A percentile compares a stretch with the other conserved stretches of the same genome.
These are phyloP conservation scores for Dictyostelium brefeldianum DNA, from an alignment of 78 protist species.

Conservation along the genomic window DNA sequence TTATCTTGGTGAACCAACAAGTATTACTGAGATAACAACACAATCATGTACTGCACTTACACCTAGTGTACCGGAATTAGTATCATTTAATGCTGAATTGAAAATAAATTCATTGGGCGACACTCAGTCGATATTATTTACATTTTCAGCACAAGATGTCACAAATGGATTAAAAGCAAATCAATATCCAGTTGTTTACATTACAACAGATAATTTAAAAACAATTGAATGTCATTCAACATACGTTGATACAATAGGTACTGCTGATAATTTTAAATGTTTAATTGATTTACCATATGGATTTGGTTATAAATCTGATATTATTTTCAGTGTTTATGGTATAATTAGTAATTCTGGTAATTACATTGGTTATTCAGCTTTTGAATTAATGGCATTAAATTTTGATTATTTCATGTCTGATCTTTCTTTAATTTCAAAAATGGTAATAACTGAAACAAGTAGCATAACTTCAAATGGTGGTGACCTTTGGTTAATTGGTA, in stretches of 20 bases:
- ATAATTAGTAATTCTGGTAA: neutral
- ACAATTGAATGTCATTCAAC: neutral
- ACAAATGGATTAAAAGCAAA: neutral
- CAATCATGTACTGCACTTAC: neutral
- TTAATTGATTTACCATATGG: conserved; percentile 12
- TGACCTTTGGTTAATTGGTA: neutral
- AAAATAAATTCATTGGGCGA: neutral
- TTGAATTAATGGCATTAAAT: neutral
- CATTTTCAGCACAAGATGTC: neutral
- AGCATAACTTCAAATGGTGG: neutral
- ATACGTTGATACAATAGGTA: neutral
- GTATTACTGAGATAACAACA: neutral
- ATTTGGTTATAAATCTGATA: neutral
- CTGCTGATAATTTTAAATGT: neutral
- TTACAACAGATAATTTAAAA: neutral
- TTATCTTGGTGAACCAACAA: neutral
- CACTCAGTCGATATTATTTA: neutral
- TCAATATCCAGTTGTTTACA: neutral
- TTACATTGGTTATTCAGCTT: conserved; percentile 13
- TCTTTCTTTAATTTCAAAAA: no score
- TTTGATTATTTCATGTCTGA: neutral
- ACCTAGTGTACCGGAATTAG: neutral
- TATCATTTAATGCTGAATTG: neutral
- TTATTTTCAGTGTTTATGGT: conserved; percentile 27
- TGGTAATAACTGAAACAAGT: neutral